These are phyloP conservation scores for Globisporangium recalcitrans DNA, from an alignment of 352 stramenopile genomes.

Conservation along the genomic window DNA sequence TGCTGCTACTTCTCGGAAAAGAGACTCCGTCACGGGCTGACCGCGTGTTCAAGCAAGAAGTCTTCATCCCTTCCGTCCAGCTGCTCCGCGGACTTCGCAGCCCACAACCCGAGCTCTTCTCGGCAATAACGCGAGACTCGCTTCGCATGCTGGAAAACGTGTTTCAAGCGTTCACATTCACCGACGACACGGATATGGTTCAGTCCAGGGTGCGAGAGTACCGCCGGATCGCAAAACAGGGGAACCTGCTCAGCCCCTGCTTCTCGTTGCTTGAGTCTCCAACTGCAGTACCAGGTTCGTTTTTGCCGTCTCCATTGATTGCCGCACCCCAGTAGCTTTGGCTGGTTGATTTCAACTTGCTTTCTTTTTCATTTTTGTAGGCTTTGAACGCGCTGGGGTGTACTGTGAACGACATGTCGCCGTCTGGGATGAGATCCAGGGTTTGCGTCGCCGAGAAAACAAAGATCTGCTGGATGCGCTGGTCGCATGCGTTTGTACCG, in stretches of 20 bases:
- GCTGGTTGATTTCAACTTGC: neutral
- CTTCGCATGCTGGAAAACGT: slow-evolving; percentile 2
- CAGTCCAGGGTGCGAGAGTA: neutral
- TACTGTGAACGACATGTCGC: slow-evolving; percentile 3
- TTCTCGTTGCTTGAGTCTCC: neutral
- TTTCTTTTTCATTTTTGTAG: neutral
- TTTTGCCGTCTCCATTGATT: neutral
- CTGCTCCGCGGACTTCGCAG: neutral
- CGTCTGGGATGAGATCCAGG: slow-evolving; percentile 2
- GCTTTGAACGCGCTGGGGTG: neutral
- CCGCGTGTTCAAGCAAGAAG: neutral
- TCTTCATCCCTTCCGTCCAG: slow-evolving; percentile 2
- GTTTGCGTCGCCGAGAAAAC: neutral
- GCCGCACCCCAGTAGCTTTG: neutral
- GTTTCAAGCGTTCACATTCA: neutral
- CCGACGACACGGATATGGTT: too few species aligned
- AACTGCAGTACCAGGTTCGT: slow-evolving; percentile 3
- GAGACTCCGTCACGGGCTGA: neutral
- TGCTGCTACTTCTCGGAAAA: slow-evolving; percentile 1
- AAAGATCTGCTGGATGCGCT: slow-evolving; percentile 5
- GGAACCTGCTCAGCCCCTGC: neutral
- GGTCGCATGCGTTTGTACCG: neutral
- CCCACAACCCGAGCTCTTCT: neutral
- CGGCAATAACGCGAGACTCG: neutral
- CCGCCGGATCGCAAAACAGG: neutral